phyloP scores from a whole-genome alignment of 2,329 filamentous ascomycete species.

The Cercospora sp. region DNA sequence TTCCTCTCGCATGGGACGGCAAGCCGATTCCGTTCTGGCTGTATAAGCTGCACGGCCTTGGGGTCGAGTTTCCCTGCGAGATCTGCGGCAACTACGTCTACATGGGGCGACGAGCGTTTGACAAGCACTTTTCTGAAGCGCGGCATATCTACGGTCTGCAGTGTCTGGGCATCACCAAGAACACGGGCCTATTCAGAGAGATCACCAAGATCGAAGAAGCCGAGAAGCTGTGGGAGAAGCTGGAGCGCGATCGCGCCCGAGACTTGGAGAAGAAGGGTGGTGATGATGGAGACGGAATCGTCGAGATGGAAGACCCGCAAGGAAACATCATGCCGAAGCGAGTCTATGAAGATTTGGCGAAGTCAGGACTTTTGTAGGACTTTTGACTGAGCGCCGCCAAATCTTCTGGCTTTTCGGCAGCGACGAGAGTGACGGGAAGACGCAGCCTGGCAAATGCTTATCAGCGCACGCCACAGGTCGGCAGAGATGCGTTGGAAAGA shows the following conservation, averaged over 20 bases:
- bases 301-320: constrained; percentile 97
- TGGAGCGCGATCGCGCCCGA: constrained; percentile 80
- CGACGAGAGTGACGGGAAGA: background rate
- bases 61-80: constrained; percentile 92
- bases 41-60: constrained; percentile 92
- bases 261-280: constrained; percentile 64
- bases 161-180: constrained; percentile 90
- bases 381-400: background rate
- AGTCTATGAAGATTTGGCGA: constrained; percentile 92
- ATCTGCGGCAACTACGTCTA: constrained; percentile 99
- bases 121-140: constrained; percentile 97
- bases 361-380: constrained; percentile 75
- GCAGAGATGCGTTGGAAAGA: background rate
- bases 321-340: constrained; percentile 99
- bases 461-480: background rate
- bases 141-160: constrained; percentile 91
- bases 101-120: constrained; percentile 92
- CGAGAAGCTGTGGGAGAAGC: constrained; percentile 85
- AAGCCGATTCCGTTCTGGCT: constrained; percentile 99
- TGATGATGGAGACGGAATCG: constrained; percentile 64
- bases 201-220: constrained; percentile 93
- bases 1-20: constrained; percentile 95
- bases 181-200: constrained; percentile 78
- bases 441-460: background rate
- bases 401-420: background rate